Evolutionary conservation across 495 filamentous ascomycete genomes (phyloP).

Genomic region (Letharia lupina): DNA sequence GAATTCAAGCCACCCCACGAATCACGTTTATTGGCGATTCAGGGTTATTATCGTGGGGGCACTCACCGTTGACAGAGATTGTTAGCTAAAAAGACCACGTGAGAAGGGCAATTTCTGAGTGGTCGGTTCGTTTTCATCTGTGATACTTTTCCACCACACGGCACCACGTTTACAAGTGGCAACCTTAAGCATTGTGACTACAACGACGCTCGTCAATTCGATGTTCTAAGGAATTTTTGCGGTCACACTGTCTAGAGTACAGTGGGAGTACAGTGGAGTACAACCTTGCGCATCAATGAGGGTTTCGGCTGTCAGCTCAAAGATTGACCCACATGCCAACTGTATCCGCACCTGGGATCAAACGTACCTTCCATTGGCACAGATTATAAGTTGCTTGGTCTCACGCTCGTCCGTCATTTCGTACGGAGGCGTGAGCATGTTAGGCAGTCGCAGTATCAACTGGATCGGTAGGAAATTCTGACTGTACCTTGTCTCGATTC

Average conservation of each 20-base stretch:
- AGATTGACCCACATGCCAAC: slow-evolving; percentile 10
- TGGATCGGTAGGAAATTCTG: not conserved
- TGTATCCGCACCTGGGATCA: slow-evolving; percentile 4
- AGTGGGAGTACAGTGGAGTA: no score
- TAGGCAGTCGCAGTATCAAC: not conserved
- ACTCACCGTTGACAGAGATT: not conserved
- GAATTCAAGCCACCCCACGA: not conserved
- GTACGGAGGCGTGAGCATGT: not conserved
- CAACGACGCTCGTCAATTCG: not conserved
- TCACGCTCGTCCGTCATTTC: not conserved
- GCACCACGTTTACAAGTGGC: slow-evolving; percentile 1
- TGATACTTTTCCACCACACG: not conserved
- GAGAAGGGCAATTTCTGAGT: not conserved
- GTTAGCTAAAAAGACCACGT: not conserved
- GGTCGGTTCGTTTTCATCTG: not conserved
- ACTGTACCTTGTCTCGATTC: not conserved
- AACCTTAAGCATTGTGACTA: not conserved
- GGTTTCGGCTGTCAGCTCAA: slow-evolving; percentile 14
- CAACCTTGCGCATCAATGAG: slow-evolving; percentile 13
- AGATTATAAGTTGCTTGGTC: not conserved
- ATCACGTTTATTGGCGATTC: not conserved
- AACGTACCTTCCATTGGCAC: not conserved
- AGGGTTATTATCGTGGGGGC: slow-evolving; percentile 3
- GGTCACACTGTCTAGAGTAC: not conserved
- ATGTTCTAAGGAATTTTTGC: not conserved